Evolutionary conservation across 2,329 filamentous ascomycete species (phyloP).

Genomic region (Monilinia aucupariae): DNA sequence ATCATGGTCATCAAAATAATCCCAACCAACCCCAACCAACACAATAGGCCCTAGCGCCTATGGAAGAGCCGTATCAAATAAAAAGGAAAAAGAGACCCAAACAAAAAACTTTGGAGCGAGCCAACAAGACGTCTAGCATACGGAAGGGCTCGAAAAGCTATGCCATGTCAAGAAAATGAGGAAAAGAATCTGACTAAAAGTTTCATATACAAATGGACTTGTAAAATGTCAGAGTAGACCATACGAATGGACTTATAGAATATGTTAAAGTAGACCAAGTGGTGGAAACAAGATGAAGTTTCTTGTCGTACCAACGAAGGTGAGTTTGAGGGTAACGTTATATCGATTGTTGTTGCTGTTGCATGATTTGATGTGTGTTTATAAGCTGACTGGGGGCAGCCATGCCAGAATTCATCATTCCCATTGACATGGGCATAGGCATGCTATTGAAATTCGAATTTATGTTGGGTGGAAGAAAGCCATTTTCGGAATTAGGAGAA

Average conservation of each 20-base stretch:
- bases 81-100: constrained; percentile 12
- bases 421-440: constrained; percentile 23
- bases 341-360: constrained; percentile 36
- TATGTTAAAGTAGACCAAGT: constrained; percentile 13
- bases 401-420: constrained; percentile 34
- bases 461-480: constrained; percentile 46
- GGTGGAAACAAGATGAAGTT: neutral
- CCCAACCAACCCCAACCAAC: constrained; percentile 9
- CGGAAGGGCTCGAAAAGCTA: constrained; percentile 27
- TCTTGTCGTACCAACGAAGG: neutral
- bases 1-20: constrained; percentile 17
- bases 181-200: constrained; percentile 24
- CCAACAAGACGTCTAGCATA: constrained; percentile 12
- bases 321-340: constrained; percentile 18
- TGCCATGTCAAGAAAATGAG: constrained; percentile 24
- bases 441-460: constrained; percentile 27
- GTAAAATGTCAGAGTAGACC: constrained; percentile 15
- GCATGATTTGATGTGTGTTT: constrained; percentile 35
- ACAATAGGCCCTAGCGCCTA: constrained; percentile 13
- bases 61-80: constrained; percentile 13
- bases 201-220: constrained; percentile 19
- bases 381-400: constrained; percentile 38
- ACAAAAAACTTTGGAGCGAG: constrained; percentile 7
- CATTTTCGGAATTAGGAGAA: constrained; percentile 65
- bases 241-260: constrained; percentile 16